Percentiles rank a stretch among this genome's conserved stretches.
phyloP scores from a whole-genome alignment of 163 green algal genomes.

The Chloromonas sp. region DNA sequence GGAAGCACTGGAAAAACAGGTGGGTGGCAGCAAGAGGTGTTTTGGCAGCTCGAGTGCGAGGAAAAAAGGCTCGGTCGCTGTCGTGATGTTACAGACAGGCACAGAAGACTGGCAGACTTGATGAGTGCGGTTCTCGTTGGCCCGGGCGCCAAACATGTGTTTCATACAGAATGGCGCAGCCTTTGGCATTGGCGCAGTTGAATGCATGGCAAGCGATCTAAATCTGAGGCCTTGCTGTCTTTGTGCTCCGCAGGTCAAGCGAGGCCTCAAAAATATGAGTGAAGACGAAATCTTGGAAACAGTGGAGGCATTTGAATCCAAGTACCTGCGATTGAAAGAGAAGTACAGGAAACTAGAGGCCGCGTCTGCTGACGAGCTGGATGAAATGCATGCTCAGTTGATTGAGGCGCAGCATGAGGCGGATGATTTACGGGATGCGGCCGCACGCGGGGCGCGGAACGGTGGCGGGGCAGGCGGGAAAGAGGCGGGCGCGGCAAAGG shows the following conservation, averaged over 20 bases:
- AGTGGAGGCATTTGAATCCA: conserved; percentile 39
- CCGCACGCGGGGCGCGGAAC: conserved; percentile 6
- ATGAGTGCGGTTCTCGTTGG: no score
- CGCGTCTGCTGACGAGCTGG: conserved; percentile 30
- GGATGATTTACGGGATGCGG: conserved; percentile 17
- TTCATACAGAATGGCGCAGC: no score
- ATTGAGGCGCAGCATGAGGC: conserved; percentile 18
- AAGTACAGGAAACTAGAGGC: conserved; percentile 25
- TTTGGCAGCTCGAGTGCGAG: not conserved
- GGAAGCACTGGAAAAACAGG: conserved; percentile 17
- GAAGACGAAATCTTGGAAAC: conserved; percentile 31
- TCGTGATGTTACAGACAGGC: no score
- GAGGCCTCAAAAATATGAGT: conserved; percentile 22
- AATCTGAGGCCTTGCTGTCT: no score
- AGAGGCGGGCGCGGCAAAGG: conserved; percentile 8
- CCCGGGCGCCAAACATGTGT: no score
- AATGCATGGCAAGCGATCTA: no score
- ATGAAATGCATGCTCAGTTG: conserved; percentile 40
- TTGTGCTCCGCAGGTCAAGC: conserved; percentile 11
- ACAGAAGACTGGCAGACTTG: no score
- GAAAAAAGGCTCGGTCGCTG: no score
- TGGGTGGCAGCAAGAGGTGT: not conserved
- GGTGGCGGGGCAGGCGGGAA: conserved; percentile 5
- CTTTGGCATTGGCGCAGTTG: no score
- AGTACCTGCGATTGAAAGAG: conserved; percentile 42